A percentile compares a stretch with the other conserved stretches of the same genome.
These are phyloP conservation scores for Podospora fimiseda DNA, from an alignment of 495 filamentous ascomycete species.

Conservation along the genomic window DNA sequence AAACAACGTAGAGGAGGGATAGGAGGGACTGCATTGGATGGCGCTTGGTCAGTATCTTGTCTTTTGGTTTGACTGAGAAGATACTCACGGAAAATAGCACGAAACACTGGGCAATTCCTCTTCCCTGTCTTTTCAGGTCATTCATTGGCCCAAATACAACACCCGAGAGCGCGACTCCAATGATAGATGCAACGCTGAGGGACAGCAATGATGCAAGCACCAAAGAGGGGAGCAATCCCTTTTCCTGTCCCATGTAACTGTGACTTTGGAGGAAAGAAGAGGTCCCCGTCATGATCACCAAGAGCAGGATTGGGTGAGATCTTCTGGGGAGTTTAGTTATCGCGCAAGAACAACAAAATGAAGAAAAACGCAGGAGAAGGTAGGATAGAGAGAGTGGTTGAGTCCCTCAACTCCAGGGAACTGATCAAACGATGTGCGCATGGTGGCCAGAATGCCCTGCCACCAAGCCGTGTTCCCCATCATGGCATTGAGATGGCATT, in stretches of 20 bases:
- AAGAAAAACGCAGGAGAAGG: neutral
- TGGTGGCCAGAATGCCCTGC: slow-evolving; percentile 10
- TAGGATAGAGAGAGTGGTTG: no score
- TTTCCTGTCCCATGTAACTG: slow-evolving; percentile 1
- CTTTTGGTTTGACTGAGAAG: neutral
- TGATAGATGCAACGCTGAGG: slow-evolving; percentile 2
- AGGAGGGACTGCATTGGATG: slow-evolving; percentile 8
- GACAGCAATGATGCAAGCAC: slow-evolving; percentile 4
- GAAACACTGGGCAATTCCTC: slow-evolving; percentile 13
- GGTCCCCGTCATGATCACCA: slow-evolving; percentile 1
- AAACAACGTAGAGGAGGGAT: slow-evolving; percentile 12
- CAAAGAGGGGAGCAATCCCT: slow-evolving; percentile 6
- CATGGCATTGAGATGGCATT: neutral
- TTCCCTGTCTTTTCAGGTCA: neutral
- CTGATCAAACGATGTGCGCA: no score
- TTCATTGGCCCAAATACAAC: slow-evolving; percentile 2
- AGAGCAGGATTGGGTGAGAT: no score
- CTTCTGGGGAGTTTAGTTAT: no score
- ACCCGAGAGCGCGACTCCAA: slow-evolving; percentile 6
- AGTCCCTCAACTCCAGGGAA: no score
- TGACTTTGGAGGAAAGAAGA: slow-evolving; percentile 8
- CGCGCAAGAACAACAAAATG: neutral
- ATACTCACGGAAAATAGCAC: slow-evolving; percentile 15
- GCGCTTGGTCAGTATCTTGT: neutral
- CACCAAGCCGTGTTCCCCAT: slow-evolving; percentile 2